Base-by-base conservation (phyloP, 1,139 yeast genomes). In the Kluyveromyces marxianus region DNA sequence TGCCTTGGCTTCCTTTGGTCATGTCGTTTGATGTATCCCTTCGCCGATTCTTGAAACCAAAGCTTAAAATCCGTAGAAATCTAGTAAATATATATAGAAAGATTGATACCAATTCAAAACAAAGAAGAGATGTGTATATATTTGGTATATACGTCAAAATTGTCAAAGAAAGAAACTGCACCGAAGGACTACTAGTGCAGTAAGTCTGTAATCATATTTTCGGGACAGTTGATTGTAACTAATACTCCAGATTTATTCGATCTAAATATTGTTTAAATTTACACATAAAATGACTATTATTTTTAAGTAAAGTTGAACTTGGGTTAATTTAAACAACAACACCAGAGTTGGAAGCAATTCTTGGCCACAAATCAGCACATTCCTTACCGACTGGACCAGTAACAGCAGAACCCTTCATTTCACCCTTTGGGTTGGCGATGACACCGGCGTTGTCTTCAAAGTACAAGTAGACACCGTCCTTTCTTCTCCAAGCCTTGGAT, bases 341-440 rank as follows among this genome's bases (percentile, higher is more conserved):
- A 87, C 98, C 98, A 69, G 98, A 94, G 92, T 89, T 89, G 66
- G 97, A 89, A 71, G 99, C 98, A 78, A 94, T 92, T 83, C 98
- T 90, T 74, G 99, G 99, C 99, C 99, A 94, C 76, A 94, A 86
- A 73, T 94, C 99, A 73, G 99, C 98, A 81, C 98, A 92, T 81
- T 94, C 99, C 82, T 92, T 94, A 75, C 97, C 98, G 71, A 94
- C 99, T 69, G 99, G 98, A 76, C 99, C 99, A 70, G 98, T 94
- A 73, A 94, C 92, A 70, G 98, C 98, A 65, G 98, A 94, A 77
- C 99, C 99, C 83, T 94, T 94, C 98, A 94, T 94, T 79, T 94
- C 99, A 81, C 99, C 99, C 92, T 94, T 94, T 72, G 99, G 98
- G 80, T 94, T 94, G 72, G 92, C 98, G 71, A 94, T 94, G 75